phyloP scores from a whole-genome alignment of 2,329 filamentous ascomycete genomes.

The Elsinoe fawcettii region DNA sequence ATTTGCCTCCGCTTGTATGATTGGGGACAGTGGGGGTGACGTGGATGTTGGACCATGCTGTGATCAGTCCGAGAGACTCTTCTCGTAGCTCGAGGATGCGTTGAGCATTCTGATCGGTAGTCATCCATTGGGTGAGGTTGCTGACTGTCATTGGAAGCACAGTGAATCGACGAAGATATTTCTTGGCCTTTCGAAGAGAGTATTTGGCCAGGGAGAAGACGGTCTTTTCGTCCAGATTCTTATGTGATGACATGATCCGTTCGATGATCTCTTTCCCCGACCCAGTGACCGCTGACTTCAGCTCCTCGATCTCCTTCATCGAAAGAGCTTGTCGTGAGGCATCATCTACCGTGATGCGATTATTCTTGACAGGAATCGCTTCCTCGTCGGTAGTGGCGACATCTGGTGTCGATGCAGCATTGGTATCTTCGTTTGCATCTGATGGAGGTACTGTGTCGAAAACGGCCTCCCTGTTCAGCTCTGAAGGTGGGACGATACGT shows the following conservation, averaged over 20 bases:
- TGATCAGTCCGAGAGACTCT: slow-evolving; percentile 71
- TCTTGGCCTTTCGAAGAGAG: slow-evolving; percentile 85
- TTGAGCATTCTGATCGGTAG: slow-evolving; percentile 69
- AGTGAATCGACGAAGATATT: slow-evolving; percentile 84
- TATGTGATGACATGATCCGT: slow-evolving; percentile 85
- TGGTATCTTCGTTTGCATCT: slow-evolving; percentile 14
- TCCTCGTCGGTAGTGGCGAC: slow-evolving; percentile 35
- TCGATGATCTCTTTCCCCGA: slow-evolving; percentile 84
- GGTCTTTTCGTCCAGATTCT: slow-evolving; percentile 87
- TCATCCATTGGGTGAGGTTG: slow-evolving; percentile 65
- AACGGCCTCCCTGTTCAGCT: slow-evolving; percentile 72
- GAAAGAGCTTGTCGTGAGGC: slow-evolving; percentile 65
- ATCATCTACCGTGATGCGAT: slow-evolving; percentile 57
- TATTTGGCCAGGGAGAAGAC: slow-evolving; percentile 92
- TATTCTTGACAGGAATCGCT: slow-evolving; percentile 50
- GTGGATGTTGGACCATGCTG: slow-evolving; percentile 86
- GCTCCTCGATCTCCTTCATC: slow-evolving; percentile 60
- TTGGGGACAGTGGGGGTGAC: slow-evolving; percentile 19
- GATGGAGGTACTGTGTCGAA: slow-evolving; percentile 46
- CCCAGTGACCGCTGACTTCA: slow-evolving; percentile 64
- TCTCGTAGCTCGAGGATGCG: slow-evolving; percentile 81
- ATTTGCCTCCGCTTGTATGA: slow-evolving; percentile 49
- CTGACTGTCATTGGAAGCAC: slow-evolving; percentile 75
- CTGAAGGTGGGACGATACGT: slow-evolving; percentile 69
- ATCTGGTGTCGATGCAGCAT: slow-evolving; percentile 14